These are phyloP conservation scores for Goffeauzyma gilvescens DNA, from an alignment of 768 basidiomycete genomes.

Conservation along the genomic window DNA sequence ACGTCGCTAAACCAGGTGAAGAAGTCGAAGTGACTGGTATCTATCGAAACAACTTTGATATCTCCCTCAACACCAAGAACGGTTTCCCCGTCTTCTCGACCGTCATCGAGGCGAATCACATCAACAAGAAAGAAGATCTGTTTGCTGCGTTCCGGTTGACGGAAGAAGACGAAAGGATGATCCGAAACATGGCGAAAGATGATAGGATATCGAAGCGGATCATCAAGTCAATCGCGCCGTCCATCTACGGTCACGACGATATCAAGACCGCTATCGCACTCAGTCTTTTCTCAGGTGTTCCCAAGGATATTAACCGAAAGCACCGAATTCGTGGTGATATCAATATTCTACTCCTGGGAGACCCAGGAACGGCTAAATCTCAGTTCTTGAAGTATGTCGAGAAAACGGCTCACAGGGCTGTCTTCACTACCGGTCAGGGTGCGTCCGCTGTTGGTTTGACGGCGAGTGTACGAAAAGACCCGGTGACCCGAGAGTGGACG, in stretches of 20 bases:
- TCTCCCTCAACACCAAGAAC: slow-evolving; percentile 92
- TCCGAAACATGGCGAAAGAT: slow-evolving; percentile 67
- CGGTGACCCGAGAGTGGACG: slow-evolving; percentile 93
- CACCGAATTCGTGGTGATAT: slow-evolving; percentile 94
- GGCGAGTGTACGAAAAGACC: slow-evolving; percentile 95
- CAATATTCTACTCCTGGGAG: slow-evolving; percentile 84
- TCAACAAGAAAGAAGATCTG: slow-evolving; percentile 97
- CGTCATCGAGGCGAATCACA: slow-evolving; percentile 89
- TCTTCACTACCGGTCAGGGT: slow-evolving; percentile 95
- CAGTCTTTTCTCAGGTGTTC: slow-evolving; percentile 78
- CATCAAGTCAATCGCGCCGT: slow-evolving; percentile 94
- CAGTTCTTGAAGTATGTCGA: slow-evolving; percentile 98
- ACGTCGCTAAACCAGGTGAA: slow-evolving; percentile 93
- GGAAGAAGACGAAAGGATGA: slow-evolving; percentile 88
- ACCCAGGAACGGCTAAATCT: slow-evolving; percentile 97
- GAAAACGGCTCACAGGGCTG: slow-evolving; percentile 92
- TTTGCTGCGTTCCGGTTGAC: slow-evolving; percentile 96
- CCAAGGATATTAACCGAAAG: slow-evolving; percentile 93
- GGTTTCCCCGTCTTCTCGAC: slow-evolving; percentile 99
- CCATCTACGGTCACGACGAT: slow-evolving; percentile 97
- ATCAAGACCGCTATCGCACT: slow-evolving; percentile 95
- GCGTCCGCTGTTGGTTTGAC: slow-evolving; percentile 97
- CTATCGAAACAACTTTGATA: slow-evolving; percentile 97
- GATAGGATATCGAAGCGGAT: slow-evolving; percentile 92
- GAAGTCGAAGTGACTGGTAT: slow-evolving; percentile 97